Base-by-base conservation (phyloP, 2,329 filamentous ascomycete genomes). In the Graphiopsis chlorocephala region DNA sequence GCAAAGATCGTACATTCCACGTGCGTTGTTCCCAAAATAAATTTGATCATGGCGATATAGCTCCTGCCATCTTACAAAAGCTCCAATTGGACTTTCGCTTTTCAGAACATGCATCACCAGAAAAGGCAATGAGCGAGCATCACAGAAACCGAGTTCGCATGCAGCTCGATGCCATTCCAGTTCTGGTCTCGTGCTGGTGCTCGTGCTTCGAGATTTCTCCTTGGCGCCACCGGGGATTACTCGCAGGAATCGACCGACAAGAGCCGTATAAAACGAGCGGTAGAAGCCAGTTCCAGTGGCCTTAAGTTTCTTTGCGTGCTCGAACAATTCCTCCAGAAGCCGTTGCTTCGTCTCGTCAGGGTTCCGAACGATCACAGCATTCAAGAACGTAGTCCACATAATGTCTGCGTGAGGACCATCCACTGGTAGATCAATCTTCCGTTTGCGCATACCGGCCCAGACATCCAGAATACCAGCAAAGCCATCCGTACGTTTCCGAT, bases 371-470 rank as follows among this genome's bases (percentile, higher is more conserved):
- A 62, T 55, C n/a, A 25, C 60, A 15, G 77, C 68, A 59, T 76
- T 74, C 53, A 84, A 67, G 56, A 85, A 80, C 0, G 75, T 78
- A 0, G 72, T 71, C 83, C 83, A 85, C 7, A 85, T 66, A 14
- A 72, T 72, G 10, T 78, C 72, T 20, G 81, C 79, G 4, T 78
- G 68, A n/a, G 66, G 61, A 20, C 79, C 78, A 14, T 69, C 66
- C 2, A 70, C 75, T 15, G 82, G 82, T 12, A 85, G 67, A 25
- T 74, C 69, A 26, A 82, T 70, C 2, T 72, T 69, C 26, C 76
- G 72, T 14, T 68, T 59, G 12, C 69, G 73, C 72, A 79, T 77
- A 52, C 73, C 77, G 33, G 75, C 66, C 80, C 81, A 85, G 5
- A 83, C 75, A 7, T 76, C 73, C n/a, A 69, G 55, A 5, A 82